phyloP scores from a whole-genome alignment of 2,329 filamentous ascomycete species.

The Ophiognomonia clavigignenti-juglandacearum region DNA sequence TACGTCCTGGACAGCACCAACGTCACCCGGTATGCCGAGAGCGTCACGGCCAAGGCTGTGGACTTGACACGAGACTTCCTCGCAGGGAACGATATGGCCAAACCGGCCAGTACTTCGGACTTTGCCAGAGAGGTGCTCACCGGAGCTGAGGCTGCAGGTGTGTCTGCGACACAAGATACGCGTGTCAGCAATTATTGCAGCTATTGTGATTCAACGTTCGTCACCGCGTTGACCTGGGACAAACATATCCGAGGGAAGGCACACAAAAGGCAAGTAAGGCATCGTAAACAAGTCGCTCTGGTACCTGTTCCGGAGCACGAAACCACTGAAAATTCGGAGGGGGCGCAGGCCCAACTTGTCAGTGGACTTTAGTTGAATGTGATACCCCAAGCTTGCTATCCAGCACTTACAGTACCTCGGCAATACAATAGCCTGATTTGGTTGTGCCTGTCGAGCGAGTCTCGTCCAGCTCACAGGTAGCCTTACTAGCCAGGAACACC shows the following conservation, averaged over 20 bases:
- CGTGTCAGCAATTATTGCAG: constrained; percentile 63
- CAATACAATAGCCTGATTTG: no score
- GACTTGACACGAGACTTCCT: constrained; percentile 62
- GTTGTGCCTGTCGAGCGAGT: no score
- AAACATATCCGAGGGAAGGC: constrained; percentile 30
- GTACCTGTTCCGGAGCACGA: neutral
- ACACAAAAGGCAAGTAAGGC: constrained; percentile 7
- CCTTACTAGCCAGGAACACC: no score
- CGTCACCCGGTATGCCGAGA: constrained; percentile 51
- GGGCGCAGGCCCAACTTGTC: no score
- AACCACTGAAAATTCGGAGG: neutral
- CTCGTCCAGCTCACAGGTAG: no score
- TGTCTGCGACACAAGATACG: constrained; percentile 52
- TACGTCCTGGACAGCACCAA: constrained; percentile 82
- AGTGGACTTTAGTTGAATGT: no score
- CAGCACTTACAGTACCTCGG: no score
- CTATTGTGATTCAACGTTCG: constrained; percentile 60
- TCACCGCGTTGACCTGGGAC: constrained; percentile 50
- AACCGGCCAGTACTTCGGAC: constrained; percentile 42
- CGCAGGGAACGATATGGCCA: constrained; percentile 45
- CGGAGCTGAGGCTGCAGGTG: constrained; percentile 36
- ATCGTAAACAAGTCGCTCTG: constrained; percentile 8
- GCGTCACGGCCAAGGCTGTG: constrained; percentile 63
- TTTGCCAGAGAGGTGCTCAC: constrained; percentile 49
- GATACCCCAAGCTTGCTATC: no score